Conservation (phyloP, 2,329 filamentous ascomycete genomes). For the Fusarium lateritium region DNA sequence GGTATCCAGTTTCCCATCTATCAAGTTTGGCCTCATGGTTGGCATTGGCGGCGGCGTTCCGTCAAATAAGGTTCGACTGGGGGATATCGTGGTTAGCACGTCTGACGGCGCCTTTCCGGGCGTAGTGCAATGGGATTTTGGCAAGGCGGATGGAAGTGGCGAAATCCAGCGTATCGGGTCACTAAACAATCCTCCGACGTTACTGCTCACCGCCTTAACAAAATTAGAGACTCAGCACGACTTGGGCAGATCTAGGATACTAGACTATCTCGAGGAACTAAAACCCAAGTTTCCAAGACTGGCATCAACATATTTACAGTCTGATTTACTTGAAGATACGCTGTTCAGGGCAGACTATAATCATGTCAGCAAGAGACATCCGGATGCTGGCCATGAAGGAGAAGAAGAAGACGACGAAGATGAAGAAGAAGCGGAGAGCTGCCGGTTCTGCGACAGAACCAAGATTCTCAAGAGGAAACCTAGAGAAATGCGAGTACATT, state of each 20-base stretch:
- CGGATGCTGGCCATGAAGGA: no score
- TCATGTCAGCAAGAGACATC: background rate
- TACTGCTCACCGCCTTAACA: conserved; percentile 5
- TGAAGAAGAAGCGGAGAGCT: no score
- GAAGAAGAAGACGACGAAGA: no score
- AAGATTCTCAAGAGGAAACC: no score
- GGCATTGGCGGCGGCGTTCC: conserved; percentile 25
- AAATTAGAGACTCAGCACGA: conserved; percentile 15
- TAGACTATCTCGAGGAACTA: conserved; percentile 3
- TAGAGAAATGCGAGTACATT: background rate
- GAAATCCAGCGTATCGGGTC: conserved; percentile 8
- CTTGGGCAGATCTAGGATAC: conserved; percentile 6
- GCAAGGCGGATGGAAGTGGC: conserved; percentile 7
- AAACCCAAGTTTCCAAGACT: conserved; percentile 12
- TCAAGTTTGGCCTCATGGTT: conserved; percentile 19
- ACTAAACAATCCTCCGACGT: conserved; percentile 8
- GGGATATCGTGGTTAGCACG: conserved; percentile 25
- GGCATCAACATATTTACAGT: background rate
- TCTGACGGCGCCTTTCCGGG: background rate
- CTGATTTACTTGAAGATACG: background rate
- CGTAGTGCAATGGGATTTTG: conserved; percentile 23
- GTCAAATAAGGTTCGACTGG: conserved; percentile 10
- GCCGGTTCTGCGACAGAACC: no score
- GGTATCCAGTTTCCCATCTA: conserved; percentile 10
- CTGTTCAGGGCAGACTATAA: no score